These are phyloP conservation scores for Exophiala viscosa DNA, from an alignment of 2,329 filamentous ascomycete genomes.

Conservation along the genomic window DNA sequence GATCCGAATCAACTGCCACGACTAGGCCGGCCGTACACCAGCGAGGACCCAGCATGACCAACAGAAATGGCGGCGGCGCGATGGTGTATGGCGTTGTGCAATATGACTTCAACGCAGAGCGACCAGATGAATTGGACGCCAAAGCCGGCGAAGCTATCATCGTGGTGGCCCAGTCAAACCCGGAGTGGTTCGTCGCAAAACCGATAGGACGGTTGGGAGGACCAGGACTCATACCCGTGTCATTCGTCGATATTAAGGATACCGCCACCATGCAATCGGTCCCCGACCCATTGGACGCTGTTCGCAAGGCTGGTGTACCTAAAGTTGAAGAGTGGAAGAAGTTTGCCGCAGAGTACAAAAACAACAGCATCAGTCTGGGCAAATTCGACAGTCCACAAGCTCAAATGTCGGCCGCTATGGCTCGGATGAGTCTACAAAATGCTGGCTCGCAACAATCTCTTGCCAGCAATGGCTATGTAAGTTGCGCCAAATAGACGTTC, in stretches of 20 bases:
- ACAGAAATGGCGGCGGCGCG: constrained; percentile 59
- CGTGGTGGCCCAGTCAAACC: constrained; percentile 96
- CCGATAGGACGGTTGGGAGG: constrained; percentile 97
- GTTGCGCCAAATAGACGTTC: constrained; percentile 32
- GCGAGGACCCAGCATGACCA: constrained; percentile 42
- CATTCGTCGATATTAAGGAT: constrained; percentile 93
- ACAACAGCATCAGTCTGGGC: constrained; percentile 93
- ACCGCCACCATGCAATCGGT: constrained; percentile 85
- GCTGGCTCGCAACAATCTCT: constrained; percentile 21
- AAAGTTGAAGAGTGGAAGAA: constrained; percentile 99
- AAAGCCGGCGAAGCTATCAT: constrained; percentile 96
- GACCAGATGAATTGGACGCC: constrained; percentile 92
- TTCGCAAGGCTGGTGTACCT: constrained; percentile 83
- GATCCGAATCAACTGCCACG: constrained; percentile 35
- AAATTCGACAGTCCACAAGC: constrained; percentile 65
- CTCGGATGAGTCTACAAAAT: constrained; percentile 71
- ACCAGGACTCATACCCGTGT: constrained; percentile 90
- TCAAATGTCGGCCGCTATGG: constrained; percentile 66
- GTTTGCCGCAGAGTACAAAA: constrained; percentile 98
- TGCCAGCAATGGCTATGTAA: constrained; percentile 24
- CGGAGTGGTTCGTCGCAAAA: constrained; percentile 98
- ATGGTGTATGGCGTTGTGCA: constrained; percentile 97
- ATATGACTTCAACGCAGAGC: constrained; percentile 93
- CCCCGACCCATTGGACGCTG: constrained; percentile 75
- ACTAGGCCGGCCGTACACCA: constrained; percentile 35